Evolutionary conservation across 352 stramenopile species (phyloP).

Genomic region (Aphanomyces euteiches): DNA sequence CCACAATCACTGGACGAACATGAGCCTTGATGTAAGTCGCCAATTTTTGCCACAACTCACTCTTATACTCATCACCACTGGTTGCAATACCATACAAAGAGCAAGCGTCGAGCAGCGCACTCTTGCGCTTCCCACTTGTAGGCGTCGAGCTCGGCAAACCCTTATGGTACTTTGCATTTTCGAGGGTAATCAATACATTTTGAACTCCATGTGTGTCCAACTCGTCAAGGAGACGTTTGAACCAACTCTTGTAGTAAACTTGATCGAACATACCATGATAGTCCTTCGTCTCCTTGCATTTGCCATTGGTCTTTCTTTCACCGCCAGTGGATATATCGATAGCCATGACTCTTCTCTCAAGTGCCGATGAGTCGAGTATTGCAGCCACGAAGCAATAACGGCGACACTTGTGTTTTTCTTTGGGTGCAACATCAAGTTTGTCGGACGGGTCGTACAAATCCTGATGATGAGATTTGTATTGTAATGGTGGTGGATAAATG

Average conservation of each 20-base stretch:
- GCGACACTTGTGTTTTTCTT: neutral
- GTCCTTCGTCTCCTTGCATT: neutral
- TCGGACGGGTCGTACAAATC: neutral
- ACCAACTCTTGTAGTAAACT: slow-evolving; percentile 26
- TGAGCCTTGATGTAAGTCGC: slow-evolving; percentile 3
- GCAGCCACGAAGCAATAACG: neutral
- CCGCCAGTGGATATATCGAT: neutral
- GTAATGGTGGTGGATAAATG: neutral
- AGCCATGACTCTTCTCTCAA: neutral
- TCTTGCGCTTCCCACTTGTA: neutral
- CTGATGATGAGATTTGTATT: slow-evolving; percentile 8
- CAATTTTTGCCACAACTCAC: slow-evolving; percentile 8
- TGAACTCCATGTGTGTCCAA: neutral
- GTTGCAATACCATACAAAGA: neutral
- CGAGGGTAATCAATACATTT: neutral
- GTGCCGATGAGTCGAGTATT: neutral
- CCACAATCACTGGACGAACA: slow-evolving; percentile 12
- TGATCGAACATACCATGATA: slow-evolving; percentile 2
- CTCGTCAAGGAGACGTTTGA: slow-evolving; percentile 7
- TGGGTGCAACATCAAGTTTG: neutral
- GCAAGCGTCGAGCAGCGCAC: neutral
- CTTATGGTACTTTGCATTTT: slow-evolving; percentile 22
- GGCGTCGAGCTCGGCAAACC: slow-evolving; percentile 7
- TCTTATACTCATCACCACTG: slow-evolving; percentile 7
- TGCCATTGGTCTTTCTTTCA: neutral